A percentile compares a stretch with the other conserved stretches of the same genome.
Evolutionary conservation across 2,329 filamentous ascomycete species (phyloP).

Genomic region (Ascochyta koolunga): DNA sequence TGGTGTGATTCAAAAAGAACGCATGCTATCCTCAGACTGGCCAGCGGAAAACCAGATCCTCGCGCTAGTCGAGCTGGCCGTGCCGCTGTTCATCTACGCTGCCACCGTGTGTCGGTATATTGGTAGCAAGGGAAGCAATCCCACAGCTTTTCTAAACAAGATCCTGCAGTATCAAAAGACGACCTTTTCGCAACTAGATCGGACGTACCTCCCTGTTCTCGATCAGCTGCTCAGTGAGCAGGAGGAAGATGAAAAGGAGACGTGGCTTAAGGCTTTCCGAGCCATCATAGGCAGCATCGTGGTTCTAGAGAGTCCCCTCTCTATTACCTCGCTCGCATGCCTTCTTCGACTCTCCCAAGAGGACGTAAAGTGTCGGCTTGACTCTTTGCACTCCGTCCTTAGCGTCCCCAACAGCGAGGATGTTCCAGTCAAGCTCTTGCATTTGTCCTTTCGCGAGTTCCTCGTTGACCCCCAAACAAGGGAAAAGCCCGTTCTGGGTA

Average conservation of each 20-base stretch:
- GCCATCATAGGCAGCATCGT: constrained; percentile 26
- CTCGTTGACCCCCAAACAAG: constrained; percentile 27
- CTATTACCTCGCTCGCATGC: constrained; percentile 16
- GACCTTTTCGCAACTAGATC: constrained; percentile 24
- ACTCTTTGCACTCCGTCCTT: constrained; percentile 37
- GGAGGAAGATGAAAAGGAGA: constrained; percentile 34
- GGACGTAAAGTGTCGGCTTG: constrained; percentile 27
- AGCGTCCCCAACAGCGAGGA: constrained; percentile 34
- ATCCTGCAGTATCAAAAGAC: constrained; percentile 22
- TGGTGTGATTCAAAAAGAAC: constrained; percentile 20
- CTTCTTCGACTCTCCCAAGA: constrained; percentile 21
- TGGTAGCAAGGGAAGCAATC: constrained; percentile 17
- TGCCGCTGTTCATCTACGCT: constrained; percentile 46
- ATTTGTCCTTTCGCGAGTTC: constrained; percentile 40
- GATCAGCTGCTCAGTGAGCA: constrained; percentile 34
- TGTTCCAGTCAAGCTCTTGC: constrained; percentile 38
- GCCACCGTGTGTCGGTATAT: constrained; percentile 35
- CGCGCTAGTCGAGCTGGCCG: constrained; percentile 34
- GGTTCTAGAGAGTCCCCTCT: constrained; percentile 28
- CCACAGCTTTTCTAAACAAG: constrained; percentile 18
- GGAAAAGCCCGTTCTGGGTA: constrained; percentile 42
- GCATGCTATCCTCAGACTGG: constrained; percentile 26
- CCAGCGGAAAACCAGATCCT: constrained; percentile 29
- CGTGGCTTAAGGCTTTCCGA: constrained; percentile 18
- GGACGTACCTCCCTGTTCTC: constrained; percentile 27